Percentiles rank a stretch among this genome's conserved stretches.
phyloP scores from a whole-genome alignment of 768 basidiomycete species.

The Leccinum incarnatum region DNA sequence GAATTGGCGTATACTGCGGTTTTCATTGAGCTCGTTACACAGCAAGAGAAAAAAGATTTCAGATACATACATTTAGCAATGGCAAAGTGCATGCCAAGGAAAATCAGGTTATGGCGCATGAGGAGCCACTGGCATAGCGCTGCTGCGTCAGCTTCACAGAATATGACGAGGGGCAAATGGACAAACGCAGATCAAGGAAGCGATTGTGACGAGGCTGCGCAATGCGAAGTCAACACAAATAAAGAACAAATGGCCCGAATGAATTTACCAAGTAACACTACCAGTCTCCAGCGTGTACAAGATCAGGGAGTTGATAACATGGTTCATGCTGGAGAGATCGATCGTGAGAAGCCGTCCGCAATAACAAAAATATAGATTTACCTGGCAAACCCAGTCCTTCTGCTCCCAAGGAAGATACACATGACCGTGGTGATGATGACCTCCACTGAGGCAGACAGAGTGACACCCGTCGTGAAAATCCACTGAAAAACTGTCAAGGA shows the following conservation, averaged over 20 bases:
- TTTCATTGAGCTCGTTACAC: background rate
- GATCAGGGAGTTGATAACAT: conserved; percentile 47
- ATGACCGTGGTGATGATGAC: conserved; percentile 31
- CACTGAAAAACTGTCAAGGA: conserved; percentile 18
- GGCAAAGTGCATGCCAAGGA: conserved; percentile 36
- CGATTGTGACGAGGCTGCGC: conserved; percentile 30
- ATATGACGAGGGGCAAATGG: background rate
- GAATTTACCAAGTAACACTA: conserved; percentile 40
- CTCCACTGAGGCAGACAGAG: conserved; percentile 33
- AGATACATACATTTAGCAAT: conserved; percentile 30
- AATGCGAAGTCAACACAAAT: background rate
- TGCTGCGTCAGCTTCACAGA: background rate
- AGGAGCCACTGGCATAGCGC: conserved; percentile 22
- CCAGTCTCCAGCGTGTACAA: conserved; percentile 55
- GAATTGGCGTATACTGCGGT: conserved; percentile 33
- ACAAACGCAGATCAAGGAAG: conserved; percentile 34
- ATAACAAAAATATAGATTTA: background rate
- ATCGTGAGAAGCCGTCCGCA: background rate
- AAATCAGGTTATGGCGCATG: conserved; percentile 36
- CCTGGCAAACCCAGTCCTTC: conserved; percentile 33
- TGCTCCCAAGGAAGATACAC: conserved; percentile 32
- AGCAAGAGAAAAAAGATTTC: background rate
- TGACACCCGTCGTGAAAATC: conserved; percentile 31
- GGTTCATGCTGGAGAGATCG: conserved; percentile 38
- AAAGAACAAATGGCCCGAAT: background rate